These are phyloP conservation scores for Tuber brumale DNA, from an alignment of 495 filamentous ascomycete genomes.

Conservation along the genomic window DNA sequence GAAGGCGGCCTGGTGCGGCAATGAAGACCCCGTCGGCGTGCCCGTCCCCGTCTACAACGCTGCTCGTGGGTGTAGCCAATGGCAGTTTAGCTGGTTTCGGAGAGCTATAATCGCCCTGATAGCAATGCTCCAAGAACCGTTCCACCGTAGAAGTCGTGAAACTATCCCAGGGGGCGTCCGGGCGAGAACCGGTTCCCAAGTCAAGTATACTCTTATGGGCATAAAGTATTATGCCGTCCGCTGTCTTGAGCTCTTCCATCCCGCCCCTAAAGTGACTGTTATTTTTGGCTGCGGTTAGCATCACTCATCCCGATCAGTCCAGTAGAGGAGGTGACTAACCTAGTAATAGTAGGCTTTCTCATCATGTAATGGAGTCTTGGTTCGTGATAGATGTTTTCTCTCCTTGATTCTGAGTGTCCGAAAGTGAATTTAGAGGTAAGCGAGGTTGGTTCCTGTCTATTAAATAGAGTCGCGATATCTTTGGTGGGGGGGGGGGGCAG, in stretches of 20 bases:
- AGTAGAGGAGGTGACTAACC: neutral
- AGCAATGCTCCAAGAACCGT: conserved; percentile 81
- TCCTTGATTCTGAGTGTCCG: neutral
- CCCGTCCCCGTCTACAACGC: neutral
- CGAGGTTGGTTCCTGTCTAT: neutral
- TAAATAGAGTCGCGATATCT: too few species aligned
- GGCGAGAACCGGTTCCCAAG: neutral
- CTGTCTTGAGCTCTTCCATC: neutral
- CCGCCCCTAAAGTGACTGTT: neutral
- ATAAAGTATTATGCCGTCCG: neutral
- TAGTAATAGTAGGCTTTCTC: neutral
- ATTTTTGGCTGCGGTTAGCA: neutral
- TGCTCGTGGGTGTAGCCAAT: neutral
- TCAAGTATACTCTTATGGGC: neutral
- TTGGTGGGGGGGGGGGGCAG: too few species aligned
- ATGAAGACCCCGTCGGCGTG: neutral
- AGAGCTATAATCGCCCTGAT: conserved; percentile 66
- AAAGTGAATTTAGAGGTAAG: neutral
- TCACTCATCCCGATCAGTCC: neutral
- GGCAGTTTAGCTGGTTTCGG: neutral
- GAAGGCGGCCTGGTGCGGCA: too few species aligned
- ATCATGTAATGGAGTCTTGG: neutral
- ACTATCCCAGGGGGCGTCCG: neutral
- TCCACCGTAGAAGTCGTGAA: conserved; percentile 52
- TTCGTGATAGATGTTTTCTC: neutral